Conservation (phyloP, 805 yeast genomes). For the Wickerhamiella azymoides region DNA sequence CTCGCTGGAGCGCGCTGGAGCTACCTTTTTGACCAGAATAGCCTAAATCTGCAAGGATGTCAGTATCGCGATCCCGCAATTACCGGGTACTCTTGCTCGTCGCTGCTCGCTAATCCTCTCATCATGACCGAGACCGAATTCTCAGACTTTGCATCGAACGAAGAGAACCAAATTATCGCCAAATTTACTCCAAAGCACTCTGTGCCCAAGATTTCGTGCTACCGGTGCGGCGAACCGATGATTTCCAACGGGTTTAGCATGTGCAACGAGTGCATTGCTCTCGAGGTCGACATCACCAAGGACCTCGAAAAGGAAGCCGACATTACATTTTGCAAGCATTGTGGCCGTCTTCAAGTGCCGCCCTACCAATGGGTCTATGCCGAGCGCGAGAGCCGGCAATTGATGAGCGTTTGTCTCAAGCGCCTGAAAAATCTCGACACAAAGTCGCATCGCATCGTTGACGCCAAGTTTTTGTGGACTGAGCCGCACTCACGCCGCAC, state of each 20-base stretch:
- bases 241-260: slow-evolving; percentile 86
- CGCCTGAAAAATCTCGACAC: slow-evolving; percentile 65
- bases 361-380: slow-evolving; percentile 86
- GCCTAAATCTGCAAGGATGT: too few relatives aligned
- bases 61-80: too few relatives aligned
- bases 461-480: slow-evolving; percentile 94
- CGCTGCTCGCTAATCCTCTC: not conserved
- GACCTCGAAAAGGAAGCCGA: slow-evolving; percentile 77
- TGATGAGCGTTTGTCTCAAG: slow-evolving; percentile 73
- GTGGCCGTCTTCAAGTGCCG: slow-evolving; percentile 86
- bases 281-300: slow-evolving; percentile 80
- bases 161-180: slow-evolving; percentile 13
- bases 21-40: too few relatives aligned
- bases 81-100: too few relatives aligned
- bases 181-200: slow-evolving; percentile 25
- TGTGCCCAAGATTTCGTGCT: slow-evolving; percentile 77
- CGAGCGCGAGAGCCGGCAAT: slow-evolving; percentile 76
- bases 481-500: slow-evolving; percentile 95
- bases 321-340: slow-evolving; percentile 85
- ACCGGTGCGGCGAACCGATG: slow-evolving; percentile 94
- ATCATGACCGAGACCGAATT: not conserved
- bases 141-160: not conserved
- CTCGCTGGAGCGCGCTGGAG: too few relatives aligned
- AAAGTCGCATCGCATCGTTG: slow-evolving; percentile 66
- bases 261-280: slow-evolving; percentile 90